These are phyloP conservation scores for Cladosporium sphaerospermum DNA, from an alignment of 2,329 filamentous ascomycete species.

Conservation along the genomic window DNA sequence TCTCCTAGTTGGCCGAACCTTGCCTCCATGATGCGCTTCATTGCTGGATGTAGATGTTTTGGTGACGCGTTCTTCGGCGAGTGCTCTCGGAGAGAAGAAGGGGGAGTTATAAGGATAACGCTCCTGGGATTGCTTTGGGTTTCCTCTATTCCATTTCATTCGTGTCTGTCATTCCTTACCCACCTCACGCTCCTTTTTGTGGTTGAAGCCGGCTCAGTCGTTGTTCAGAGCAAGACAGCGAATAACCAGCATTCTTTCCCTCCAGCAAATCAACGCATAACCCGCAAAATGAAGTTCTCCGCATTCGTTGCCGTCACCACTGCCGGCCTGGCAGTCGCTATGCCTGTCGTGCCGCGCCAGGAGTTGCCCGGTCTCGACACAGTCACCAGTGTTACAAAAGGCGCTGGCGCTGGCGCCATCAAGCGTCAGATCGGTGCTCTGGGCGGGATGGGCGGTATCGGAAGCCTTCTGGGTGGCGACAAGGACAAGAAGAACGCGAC, in stretches of 20 bases:
- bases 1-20: not conserved
- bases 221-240: no score
- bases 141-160: not conserved
- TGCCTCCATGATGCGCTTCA: not conserved
- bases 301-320: conserved; percentile 2
- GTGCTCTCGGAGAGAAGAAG: not conserved
- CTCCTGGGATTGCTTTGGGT: not conserved
- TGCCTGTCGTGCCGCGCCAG: not conserved
- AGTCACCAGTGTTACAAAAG: not conserved
- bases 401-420: not conserved
- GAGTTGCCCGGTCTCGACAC: not conserved
- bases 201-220: no score
- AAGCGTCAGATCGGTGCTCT: not conserved
- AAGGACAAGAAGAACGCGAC: not conserved
- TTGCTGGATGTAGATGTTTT: not conserved
- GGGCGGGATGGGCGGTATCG: not conserved
- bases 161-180: not conserved
- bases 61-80: not conserved
- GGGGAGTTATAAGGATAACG: not conserved
- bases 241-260: not conserved
- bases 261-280: not conserved
- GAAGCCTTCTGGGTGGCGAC: not conserved
- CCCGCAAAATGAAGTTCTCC: conserved; percentile 2
- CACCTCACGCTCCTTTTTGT: not conserved
- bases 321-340: conserved; percentile 3